A percentile compares a stretch with the other conserved stretches of the same genome.
phyloP scores from a whole-genome alignment of 208 protist genomes.

The Leptomonas seymouri region DNA sequence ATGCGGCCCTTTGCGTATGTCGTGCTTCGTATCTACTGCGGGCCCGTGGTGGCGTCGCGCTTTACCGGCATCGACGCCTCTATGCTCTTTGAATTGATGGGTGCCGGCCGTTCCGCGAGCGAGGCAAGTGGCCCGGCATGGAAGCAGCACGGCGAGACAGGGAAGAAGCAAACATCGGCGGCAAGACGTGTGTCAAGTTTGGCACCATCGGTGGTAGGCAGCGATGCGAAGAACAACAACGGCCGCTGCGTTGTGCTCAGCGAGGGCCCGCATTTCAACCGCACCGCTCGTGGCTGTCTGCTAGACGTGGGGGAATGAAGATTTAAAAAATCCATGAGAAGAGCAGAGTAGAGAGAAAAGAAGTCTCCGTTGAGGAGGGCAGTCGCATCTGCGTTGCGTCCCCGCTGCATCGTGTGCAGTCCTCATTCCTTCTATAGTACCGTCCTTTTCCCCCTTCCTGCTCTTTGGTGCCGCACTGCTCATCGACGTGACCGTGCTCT shows the following conservation, averaged over 20 bases:
- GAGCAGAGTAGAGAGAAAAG: no score
- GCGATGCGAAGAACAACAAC: slow-evolving; percentile 21
- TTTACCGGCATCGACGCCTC: slow-evolving; percentile 15
- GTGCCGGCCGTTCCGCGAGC: background rate
- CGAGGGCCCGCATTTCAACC: slow-evolving; percentile 54
- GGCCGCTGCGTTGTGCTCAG: slow-evolving; percentile 31
- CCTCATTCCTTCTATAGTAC: background rate
- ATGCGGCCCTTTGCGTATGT: slow-evolving; percentile 11
- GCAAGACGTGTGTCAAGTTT: slow-evolving; percentile 12
- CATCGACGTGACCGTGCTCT: no score
- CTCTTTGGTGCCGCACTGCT: no score
- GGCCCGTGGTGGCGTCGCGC: background rate
- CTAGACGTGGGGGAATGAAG: slow-evolving; percentile 14
- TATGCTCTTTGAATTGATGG: background rate
- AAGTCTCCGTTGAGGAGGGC: no score
- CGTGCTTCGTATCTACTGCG: slow-evolving; percentile 5
- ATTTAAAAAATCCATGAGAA: background rate
- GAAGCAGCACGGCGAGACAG: slow-evolving; percentile 14
- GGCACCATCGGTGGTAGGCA: background rate
- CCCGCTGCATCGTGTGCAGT: no score
- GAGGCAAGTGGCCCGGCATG: slow-evolving; percentile 11
- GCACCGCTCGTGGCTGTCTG: slow-evolving; percentile 39
- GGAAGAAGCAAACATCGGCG: slow-evolving; percentile 12
- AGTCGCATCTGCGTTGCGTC: no score
- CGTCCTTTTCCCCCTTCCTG: background rate